These are phyloP conservation scores for Lablab purpureus DNA, from an alignment of 306 rosid species.

Conservation along the genomic window DNA sequence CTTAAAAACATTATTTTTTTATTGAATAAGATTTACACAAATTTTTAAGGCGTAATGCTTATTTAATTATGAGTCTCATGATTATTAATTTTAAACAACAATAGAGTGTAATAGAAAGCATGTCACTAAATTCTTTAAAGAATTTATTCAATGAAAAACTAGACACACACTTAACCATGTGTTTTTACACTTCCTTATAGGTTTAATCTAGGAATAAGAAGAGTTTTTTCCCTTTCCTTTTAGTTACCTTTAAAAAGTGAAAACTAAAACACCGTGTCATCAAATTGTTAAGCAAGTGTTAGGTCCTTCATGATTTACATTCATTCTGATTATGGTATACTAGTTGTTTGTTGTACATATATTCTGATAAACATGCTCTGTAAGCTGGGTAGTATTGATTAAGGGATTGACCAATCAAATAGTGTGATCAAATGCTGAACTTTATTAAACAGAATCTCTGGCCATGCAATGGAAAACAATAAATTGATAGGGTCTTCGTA, in stretches of 20 bases:
- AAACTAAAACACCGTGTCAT: neutral
- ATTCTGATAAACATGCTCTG: neutral
- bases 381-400: neutral
- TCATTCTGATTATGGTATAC: conserved; percentile 9
- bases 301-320: neutral
- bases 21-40: neutral
- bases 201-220: neutral
- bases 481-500: conserved; percentile 3
- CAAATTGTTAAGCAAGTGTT: neutral
- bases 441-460: neutral
- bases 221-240: too few species aligned
- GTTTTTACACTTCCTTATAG: neutral
- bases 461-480: conserved; percentile 7
- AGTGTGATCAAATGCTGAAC: neutral
- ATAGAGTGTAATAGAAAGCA: neutral
- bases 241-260: neutral
- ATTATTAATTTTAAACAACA: neutral
- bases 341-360: neutral
- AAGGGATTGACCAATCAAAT: neutral
- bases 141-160: neutral
- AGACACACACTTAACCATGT: neutral
- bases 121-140: neutral
- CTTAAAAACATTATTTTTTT: neutral
- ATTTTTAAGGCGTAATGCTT: too few species aligned
- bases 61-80: neutral